Base-by-base conservation (phyloP, 2,329 filamentous ascomycete species). In the Epichloe baconii region DNA sequence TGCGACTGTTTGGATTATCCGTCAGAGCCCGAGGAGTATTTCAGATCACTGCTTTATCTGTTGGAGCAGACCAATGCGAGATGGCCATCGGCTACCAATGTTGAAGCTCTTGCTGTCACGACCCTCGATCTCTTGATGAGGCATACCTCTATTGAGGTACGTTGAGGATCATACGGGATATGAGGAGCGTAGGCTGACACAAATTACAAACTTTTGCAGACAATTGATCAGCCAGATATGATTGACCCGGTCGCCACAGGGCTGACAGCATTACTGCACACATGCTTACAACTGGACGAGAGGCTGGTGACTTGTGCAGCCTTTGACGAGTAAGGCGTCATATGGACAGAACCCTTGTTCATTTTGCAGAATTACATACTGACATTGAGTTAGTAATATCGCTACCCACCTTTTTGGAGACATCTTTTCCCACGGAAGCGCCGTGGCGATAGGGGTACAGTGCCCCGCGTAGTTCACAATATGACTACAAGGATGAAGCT, bases 341-440 rank as follows among this genome's bases (percentile, higher is more conserved):
- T 5, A 10, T 10, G 19, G 19, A 26, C 31, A 31, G 5, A 17
- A 46, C 10, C 6, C 5, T 15, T 42, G 23, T 11, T 42, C 6
- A 6, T 44, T 47, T 6, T 14, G 7, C 26, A 6, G 1, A 49
- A 12, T 23, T 36, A 10, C 14, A 23, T 51, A 7, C 54, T 60
- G 36, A 58, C 47, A 44, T 36, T 19, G 40, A 23, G 26, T 36
- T 31, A 66, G 63, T 10, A 51, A 64, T 21, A 52, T 66, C 43
- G 62, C 62, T 26, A 43, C 63, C 64, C 61, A 67, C 3, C 62
- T 89, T 1, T 79, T 88, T 77, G 74, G 61, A 76, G 70, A 51
- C 82, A 85, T 58, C 68, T 89, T 0, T 88, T 88, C 57, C 84
- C 85, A 21, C 40, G 34, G 12, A 56, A 51, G 42, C 43, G 50